These are phyloP conservation scores for Jackrogersella minutella DNA, from an alignment of 495 filamentous ascomycete genomes.

Conservation along the genomic window DNA sequence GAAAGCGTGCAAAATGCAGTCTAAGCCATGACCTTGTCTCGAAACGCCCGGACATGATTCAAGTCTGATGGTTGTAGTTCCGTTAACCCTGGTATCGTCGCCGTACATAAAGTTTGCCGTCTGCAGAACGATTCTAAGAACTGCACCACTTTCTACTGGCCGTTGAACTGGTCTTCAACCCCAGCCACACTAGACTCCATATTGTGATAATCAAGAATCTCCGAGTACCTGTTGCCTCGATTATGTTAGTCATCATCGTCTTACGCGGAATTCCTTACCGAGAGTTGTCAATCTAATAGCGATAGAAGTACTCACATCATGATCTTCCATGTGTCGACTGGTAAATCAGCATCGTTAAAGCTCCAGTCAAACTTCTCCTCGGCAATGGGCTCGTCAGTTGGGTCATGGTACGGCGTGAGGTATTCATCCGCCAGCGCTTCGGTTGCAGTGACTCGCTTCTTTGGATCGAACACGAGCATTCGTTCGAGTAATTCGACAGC, in stretches of 20 bases:
- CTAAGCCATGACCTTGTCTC: conserved; percentile 42
- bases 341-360: conserved; percentile 98
- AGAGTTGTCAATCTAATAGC: conserved; percentile 34
- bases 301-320: conserved; percentile 80
- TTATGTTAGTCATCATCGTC: conserved; percentile 36
- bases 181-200: conserved; percentile 66
- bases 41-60: conserved; percentile 43
- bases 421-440: conserved; percentile 91
- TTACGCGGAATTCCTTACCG: background rate
- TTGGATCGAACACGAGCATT: conserved; percentile 98
- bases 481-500: conserved; percentile 93
- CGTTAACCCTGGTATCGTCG: conserved; percentile 34
- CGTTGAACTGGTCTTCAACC: conserved; percentile 51
- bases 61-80: conserved; percentile 27
- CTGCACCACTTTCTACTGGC: conserved; percentile 45
- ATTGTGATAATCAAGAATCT: conserved; percentile 99
- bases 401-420: conserved; percentile 95
- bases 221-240: conserved; percentile 81
- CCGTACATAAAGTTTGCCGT: conserved; percentile 34
- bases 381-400: conserved; percentile 92
- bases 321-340: conserved; percentile 99
- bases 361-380: conserved; percentile 99
- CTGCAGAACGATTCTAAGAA: conserved; percentile 27
- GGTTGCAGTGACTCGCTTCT: conserved; percentile 84
- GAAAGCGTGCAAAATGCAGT: conserved; percentile 29